Conservation (phyloP, 345 rosid species). For the Gossypium ekmanianum region DNA sequence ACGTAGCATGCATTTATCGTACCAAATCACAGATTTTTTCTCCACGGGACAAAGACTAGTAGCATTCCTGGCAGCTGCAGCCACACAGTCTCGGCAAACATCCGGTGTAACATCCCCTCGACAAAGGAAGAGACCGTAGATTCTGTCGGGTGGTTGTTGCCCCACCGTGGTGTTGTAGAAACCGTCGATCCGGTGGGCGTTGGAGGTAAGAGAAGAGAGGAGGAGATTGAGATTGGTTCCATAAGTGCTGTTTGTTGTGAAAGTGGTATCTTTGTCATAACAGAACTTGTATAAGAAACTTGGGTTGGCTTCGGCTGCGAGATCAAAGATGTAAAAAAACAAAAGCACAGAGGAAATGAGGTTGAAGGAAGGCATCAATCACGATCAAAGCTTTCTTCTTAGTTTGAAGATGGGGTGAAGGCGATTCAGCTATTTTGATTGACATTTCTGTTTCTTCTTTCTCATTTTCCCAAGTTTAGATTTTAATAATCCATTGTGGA, state of each 20-base stretch:
- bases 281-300: neutral
- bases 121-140: conserved; percentile 29
- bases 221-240: conserved; percentile 8
- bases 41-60: conserved; percentile 8
- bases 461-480: neutral
- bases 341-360: neutral
- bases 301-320: neutral
- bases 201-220: neutral
- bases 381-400: neutral
- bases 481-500: too few relatives aligned
- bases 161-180: conserved; percentile 9
- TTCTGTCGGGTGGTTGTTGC: neutral
- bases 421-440: neutral
- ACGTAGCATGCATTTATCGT: conserved; percentile 23
- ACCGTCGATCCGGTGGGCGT: neutral
- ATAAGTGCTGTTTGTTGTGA: neutral
- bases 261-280: neutral
- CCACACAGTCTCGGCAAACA: conserved; percentile 6
- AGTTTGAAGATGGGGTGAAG: neutral
- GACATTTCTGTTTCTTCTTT: neutral
- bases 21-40: conserved; percentile 11
- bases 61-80: neutral
- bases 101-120: conserved; percentile 24
- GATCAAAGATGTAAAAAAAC: neutral
- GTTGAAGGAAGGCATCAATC: conserved; percentile 6